These are phyloP conservation scores for Aspergillus steynii DNA, from an alignment of 495 filamentous ascomycete genomes.

Conservation along the genomic window DNA sequence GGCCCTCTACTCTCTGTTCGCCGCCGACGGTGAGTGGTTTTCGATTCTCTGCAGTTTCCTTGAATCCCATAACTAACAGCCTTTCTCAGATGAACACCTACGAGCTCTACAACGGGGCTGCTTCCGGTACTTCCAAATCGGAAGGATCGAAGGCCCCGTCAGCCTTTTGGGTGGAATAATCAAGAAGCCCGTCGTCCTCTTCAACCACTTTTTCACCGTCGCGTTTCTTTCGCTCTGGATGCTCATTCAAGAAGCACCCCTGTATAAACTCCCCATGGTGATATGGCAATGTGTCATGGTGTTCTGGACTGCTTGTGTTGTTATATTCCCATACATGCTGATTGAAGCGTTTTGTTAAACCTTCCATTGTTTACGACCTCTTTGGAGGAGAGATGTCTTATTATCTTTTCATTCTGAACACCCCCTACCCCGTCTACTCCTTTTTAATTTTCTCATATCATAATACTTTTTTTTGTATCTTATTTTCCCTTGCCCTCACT, in stretches of 20 bases:
- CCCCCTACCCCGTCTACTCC: neutral
- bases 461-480: slow-evolving; percentile 6
- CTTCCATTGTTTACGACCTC: slow-evolving; percentile 3
- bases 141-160: slow-evolving; percentile 73
- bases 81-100: slow-evolving; percentile 62
- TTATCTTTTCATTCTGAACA: neutral
- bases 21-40: slow-evolving; percentile 64
- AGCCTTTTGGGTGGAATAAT: slow-evolving; percentile 84
- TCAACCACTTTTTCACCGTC: slow-evolving; percentile 93
- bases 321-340: slow-evolving; percentile 81
- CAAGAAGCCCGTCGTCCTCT: slow-evolving; percentile 71
- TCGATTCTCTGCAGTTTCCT: neutral
- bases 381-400: neutral
- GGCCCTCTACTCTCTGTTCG: slow-evolving; percentile 87
- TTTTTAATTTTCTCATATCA: slow-evolving; percentile 7
- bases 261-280: slow-evolving; percentile 61
- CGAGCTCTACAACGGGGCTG: slow-evolving; percentile 83
- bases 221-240: slow-evolving; percentile 88
- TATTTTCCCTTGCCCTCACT: neutral
- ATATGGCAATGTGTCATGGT: slow-evolving; percentile 63
- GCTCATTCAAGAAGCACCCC: slow-evolving; percentile 55
- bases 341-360: slow-evolving; percentile 35
- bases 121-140: slow-evolving; percentile 87
- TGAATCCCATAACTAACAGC: neutral
- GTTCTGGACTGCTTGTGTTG: slow-evolving; percentile 84